Percentiles rank a stretch among this genome's conserved stretches.
These are phyloP conservation scores for Camellia granthamiana DNA, from an alignment of 148 eudicot genomes.

Conservation along the genomic window DNA sequence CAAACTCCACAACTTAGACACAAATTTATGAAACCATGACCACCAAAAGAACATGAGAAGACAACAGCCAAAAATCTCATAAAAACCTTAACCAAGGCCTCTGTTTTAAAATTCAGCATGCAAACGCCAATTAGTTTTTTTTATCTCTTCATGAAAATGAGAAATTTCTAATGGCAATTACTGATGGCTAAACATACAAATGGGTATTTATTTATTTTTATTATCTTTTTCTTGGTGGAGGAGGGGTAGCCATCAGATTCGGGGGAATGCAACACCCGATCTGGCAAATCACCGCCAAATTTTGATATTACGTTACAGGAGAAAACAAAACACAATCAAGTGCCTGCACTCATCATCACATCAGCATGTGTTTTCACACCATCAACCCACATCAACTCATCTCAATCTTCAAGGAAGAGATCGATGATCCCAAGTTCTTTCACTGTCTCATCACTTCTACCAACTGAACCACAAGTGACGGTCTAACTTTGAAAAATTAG, in stretches of 20 bases:
- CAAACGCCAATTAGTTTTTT: background rate
- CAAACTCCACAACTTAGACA: background rate
- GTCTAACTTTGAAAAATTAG: slow-evolving; percentile 26
- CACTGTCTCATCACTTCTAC: too few species aligned
- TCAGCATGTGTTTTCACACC: background rate
- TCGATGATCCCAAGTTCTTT: too few species aligned
- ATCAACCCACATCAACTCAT: background rate
- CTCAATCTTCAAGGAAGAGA: too few species aligned
- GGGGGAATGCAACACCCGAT: background rate
- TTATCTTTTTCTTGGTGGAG: background rate
- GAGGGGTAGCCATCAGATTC: background rate
- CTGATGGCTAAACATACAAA: background rate
- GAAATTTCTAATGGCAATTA: background rate
- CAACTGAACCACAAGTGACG: too few species aligned
- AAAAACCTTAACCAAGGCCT: background rate
- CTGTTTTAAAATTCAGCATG: background rate
- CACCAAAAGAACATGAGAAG: background rate
- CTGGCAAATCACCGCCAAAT: background rate
- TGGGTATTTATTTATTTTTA: background rate
- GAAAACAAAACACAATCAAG: background rate
- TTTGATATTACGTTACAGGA: background rate
- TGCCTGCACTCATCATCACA: background rate
- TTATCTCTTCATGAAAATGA: background rate
- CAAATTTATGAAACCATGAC: background rate
- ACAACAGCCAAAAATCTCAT: background rate